Evolutionary conservation across 1,139 yeast species (phyloP).

Genomic region (Geotrichum histeridarum): DNA sequence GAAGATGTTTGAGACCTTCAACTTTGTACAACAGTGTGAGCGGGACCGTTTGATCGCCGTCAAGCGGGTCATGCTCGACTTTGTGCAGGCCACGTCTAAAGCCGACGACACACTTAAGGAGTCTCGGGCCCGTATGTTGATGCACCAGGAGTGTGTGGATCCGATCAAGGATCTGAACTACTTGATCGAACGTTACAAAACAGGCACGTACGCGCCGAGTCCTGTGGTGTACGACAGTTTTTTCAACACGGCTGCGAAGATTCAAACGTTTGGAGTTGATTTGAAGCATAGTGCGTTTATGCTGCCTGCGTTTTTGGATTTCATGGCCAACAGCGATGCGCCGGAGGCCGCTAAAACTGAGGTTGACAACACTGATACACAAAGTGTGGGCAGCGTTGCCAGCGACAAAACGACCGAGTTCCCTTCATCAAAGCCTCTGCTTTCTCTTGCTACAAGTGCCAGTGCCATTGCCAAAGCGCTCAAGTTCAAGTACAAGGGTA

Average conservation of each 20-base stretch:
- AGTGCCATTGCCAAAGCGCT: conserved; percentile 1
- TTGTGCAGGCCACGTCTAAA: conserved; percentile 50
- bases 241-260: conserved; percentile 45
- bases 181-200: conserved; percentile 55
- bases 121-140: conserved; percentile 45
- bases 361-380: conserved; percentile 5
- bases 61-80: conserved; percentile 62
- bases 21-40: conserved; percentile 74
- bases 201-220: conserved; percentile 68
- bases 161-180: conserved; percentile 59
- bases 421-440: conserved; percentile 9
- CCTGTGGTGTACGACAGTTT: conserved; percentile 69
- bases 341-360: background rate
- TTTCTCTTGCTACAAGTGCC: background rate
- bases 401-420: conserved; percentile 18
- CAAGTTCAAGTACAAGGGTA: conserved; percentile 5
- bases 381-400: conserved; percentile 19
- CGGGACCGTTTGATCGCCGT: conserved; percentile 63
- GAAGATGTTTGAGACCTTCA: conserved; percentile 56
- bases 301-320: conserved; percentile 56
- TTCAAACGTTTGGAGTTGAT: conserved; percentile 80
- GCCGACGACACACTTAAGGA: conserved; percentile 34
- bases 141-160: conserved; percentile 55
- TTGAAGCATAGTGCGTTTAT: conserved; percentile 62
- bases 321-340: conserved; percentile 46